These are phyloP conservation scores for Asterochloris sp. DNA, from an alignment of 139 green algal species.

Conservation along the genomic window DNA sequence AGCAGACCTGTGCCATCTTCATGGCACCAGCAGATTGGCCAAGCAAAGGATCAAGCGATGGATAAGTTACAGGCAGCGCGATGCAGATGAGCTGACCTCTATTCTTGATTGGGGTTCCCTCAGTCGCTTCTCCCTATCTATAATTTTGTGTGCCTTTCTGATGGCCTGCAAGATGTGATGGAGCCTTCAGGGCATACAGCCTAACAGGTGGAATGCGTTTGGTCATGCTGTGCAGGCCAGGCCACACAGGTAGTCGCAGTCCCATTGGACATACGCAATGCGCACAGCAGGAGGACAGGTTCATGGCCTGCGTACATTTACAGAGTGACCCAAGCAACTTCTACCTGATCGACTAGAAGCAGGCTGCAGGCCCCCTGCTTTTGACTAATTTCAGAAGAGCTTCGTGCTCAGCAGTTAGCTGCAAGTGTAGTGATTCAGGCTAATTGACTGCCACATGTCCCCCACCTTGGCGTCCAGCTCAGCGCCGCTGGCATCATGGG, in stretches of 20 bases:
- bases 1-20: not conserved
- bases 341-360: not conserved
- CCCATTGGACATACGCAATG: not conserved
- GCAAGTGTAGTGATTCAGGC: not conserved
- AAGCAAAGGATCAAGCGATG: not conserved
- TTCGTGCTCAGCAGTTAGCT: not conserved
- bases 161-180: not conserved
- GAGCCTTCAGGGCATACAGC: not conserved
- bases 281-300: not conserved
- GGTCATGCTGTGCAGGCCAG: not conserved
- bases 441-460: not conserved
- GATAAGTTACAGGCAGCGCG: not conserved
- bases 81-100: not conserved
- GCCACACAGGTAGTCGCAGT: not conserved
- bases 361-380: not conserved
- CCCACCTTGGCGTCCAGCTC: conserved; percentile 69
- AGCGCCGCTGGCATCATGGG: conserved; percentile 72
- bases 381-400: not conserved
- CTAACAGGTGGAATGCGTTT: not conserved
- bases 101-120: conserved; percentile 1
- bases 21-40: not conserved
- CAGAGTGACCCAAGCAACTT: not conserved
- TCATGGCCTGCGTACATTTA: not conserved
- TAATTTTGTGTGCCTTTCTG: conserved; percentile 7
- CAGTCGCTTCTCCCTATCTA: conserved; percentile 8